Conservation (phyloP, 345 rosid genomes). For the Dipteronia dyeriana region DNA sequence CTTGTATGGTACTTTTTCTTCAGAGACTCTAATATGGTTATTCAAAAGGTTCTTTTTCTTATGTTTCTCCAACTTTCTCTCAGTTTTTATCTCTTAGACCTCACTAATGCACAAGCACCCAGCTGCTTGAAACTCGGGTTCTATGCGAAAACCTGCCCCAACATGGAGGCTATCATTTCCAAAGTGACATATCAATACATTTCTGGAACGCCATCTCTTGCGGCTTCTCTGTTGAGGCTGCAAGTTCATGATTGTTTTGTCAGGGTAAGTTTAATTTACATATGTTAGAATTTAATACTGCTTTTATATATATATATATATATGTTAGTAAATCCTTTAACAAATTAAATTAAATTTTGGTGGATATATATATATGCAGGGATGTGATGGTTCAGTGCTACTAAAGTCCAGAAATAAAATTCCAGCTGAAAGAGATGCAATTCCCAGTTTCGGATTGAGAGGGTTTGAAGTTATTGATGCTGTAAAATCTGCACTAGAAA, state of each 20-base stretch:
- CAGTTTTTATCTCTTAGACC: slow-evolving; percentile 23
- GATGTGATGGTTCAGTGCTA: slow-evolving; percentile 57
- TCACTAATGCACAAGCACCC: slow-evolving; percentile 17
- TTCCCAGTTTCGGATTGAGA: slow-evolving; percentile 40
- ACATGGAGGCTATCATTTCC: slow-evolving; percentile 32
- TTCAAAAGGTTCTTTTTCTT: slow-evolving; percentile 34
- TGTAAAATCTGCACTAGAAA: slow-evolving; percentile 32
- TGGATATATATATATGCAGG: slow-evolving; percentile 23
- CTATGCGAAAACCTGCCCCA: slow-evolving; percentile 42
- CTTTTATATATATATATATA: no score
- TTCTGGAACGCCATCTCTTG: slow-evolving; percentile 39
- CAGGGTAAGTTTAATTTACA: slow-evolving; percentile 33
- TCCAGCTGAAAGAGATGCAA: no score
- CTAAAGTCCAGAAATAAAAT: slow-evolving; percentile 31
- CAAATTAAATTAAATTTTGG: neutral
- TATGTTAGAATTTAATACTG: neutral
- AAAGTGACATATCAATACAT: slow-evolving; percentile 25
- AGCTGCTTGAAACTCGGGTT: slow-evolving; percentile 27
- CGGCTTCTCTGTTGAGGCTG: slow-evolving; percentile 45
- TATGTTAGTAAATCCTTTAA: neutral
- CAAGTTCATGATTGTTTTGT: slow-evolving; percentile 59
- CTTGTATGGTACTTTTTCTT: neutral
- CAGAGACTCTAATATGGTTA: slow-evolving; percentile 30
- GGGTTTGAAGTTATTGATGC: slow-evolving; percentile 56
- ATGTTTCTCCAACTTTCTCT: slow-evolving; percentile 33